Evolutionary conservation across 2,329 filamentous ascomycete species (phyloP).

Genomic region (Didymella keratinophila): DNA sequence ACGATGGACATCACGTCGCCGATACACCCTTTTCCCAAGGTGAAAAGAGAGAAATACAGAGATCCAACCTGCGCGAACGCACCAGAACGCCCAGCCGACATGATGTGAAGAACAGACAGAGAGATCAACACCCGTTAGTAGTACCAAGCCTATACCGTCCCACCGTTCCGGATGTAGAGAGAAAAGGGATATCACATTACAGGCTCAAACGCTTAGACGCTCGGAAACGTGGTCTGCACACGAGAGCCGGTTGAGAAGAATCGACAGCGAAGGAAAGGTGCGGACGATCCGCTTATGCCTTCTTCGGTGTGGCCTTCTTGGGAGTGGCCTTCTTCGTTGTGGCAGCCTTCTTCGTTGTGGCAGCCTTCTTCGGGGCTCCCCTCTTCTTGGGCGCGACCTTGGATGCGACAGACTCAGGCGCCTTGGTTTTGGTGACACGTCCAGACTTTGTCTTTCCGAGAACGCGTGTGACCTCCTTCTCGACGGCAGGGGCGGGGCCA

Average conservation of each 20-base stretch:
- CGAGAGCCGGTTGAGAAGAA: slow-evolving; percentile 34
- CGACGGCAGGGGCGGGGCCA: slow-evolving; percentile 65
- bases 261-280: slow-evolving; percentile 35
- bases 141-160: slow-evolving; percentile 22
- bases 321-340: slow-evolving; percentile 59
- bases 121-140: slow-evolving; percentile 30
- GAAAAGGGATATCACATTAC: slow-evolving; percentile 46
- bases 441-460: slow-evolving; percentile 86
- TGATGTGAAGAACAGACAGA: slow-evolving; percentile 30
- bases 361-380: slow-evolving; percentile 50
- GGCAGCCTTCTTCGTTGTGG: slow-evolving; percentile 54
- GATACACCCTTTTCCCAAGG: slow-evolving; percentile 4
- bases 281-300: slow-evolving; percentile 40
- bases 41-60: slow-evolving; percentile 13
- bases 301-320: slow-evolving; percentile 57
- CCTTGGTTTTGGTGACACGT: slow-evolving; percentile 76
- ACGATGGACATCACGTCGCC: slow-evolving; percentile 19
- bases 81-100: slow-evolving; percentile 39
- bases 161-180: slow-evolving; percentile 23
- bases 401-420: slow-evolving; percentile 50
- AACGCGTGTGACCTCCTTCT: slow-evolving; percentile 71
- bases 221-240: slow-evolving; percentile 12
- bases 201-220: slow-evolving; percentile 21
- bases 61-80: slow-evolving; percentile 14
- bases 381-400: slow-evolving; percentile 46